A percentile compares a stretch with the other conserved stretches of the same genome.
These are phyloP conservation scores for Corchorus olitorius DNA, from an alignment of 345 rosid genomes.

Conservation along the genomic window DNA sequence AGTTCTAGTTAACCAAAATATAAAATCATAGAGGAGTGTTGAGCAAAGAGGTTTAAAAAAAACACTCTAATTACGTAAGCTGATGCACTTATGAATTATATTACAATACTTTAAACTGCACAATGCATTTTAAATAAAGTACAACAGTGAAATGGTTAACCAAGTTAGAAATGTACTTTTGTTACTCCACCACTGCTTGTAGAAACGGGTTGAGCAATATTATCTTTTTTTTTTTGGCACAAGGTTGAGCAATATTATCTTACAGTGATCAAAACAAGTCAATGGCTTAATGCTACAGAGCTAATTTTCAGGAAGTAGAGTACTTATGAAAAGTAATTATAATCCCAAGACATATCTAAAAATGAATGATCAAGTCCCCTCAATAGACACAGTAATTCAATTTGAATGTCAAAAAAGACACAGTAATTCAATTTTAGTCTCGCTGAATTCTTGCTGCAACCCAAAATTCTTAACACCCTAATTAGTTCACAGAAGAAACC, in stretches of 20 bases:
- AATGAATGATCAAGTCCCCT: background rate
- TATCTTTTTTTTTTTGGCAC: too few species aligned
- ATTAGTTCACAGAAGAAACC: constrained; percentile 6
- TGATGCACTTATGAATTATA: background rate
- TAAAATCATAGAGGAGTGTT: background rate
- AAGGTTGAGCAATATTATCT: background rate
- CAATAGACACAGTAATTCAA: background rate
- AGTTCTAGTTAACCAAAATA: background rate
- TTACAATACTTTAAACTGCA: background rate
- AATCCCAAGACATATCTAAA: background rate
- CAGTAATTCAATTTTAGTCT: background rate
- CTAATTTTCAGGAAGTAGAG: background rate
- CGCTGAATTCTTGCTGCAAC: constrained; percentile 9
- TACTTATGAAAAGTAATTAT: background rate
- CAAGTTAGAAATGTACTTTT: background rate
- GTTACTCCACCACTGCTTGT: background rate
- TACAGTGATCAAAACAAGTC: background rate
- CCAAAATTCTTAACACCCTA: constrained; percentile 14
- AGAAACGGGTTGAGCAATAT: background rate
- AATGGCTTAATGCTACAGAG: background rate
- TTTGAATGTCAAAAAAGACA: too few species aligned
- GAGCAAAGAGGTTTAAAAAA: background rate
- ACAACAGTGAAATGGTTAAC: background rate
- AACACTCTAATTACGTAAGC: background rate
- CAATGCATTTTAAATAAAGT: background rate